Base-by-base conservation (phyloP, 257 asterid species). In the Striga asiatica region DNA sequence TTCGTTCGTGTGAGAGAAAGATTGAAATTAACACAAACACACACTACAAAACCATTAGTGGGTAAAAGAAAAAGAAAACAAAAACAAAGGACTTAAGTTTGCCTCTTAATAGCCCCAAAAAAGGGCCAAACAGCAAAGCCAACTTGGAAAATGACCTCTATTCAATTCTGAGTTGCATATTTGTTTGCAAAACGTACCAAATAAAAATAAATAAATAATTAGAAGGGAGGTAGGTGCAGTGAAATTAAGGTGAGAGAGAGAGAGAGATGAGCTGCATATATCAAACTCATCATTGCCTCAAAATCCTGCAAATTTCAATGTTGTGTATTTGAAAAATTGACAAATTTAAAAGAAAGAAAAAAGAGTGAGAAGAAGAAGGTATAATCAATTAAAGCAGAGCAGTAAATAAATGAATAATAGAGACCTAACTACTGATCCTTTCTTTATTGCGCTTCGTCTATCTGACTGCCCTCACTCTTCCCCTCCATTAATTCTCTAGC, bases 1-100 rank as follows among this genome's bases (percentile, higher is more conserved):
- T 74, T 77, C 93, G 77, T 85, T 82, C 94, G 87, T 78, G 92
- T 78, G 11, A 37, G n/a, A 39, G n/a, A 17, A 12, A 2, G 5
- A 4, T 3, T 5, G 6, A 14, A 2, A 41, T 5, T 45, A n/a
- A 12, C n/a, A 47, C 17, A 71, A 4, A 54, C 18, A 45, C 50
- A 19, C 66, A 29, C 54, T 49, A 70, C 43, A 76, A 0, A 60
- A 35, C 66, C 81, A 80, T 76, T 71, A 70, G 56, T 64, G 31
- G 66, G 62, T 41, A 50, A 52, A 70, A 58, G 43, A 56, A 57
- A 3, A 38, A 70, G n/a, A n/a, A n/a, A n/a, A n/a, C n/a, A n/a
- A n/a, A n/a, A n/a, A n/a, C n/a, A n/a, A n/a, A n/a, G n/a, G n/a
- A n/a, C n/a, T n/a, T n/a, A n/a, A n/a, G n/a, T n/a, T n/a, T n/a